Base-by-base conservation (phyloP, 345 rosid genomes). In the Litchi chinensis region DNA sequence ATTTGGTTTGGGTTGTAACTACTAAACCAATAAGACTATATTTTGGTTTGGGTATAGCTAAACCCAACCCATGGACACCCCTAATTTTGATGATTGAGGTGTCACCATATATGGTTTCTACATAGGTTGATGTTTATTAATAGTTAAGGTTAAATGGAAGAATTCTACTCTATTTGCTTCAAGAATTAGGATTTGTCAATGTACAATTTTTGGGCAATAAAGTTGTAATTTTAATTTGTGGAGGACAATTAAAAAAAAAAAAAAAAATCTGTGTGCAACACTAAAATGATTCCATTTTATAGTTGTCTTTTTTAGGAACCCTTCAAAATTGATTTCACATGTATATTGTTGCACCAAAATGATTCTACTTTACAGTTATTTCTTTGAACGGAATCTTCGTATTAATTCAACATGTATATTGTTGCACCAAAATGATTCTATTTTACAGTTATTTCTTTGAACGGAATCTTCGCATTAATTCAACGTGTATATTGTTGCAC, bases 151-250 rank as follows among this genome's bases (percentile, higher is more conserved):
- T 52, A 15, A 37, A 52, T 5, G 64, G 28, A 43, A 9, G 69
- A 44, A 63, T 11, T 69, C 32, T 3, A 44, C 50, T 46, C 54
- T 40, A 3, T 21, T 24, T 65, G 39, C 44, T 67, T 75, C 19
- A 13, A 11, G 72, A 76, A 37, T 37, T 32, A 76, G 50, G 64
- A 66, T 76, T 13, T 66, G 50, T 52, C 71, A 76, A 52, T n/a
- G 1, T 50, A 13, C 44, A 6, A 44, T 50, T 76, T 11, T 39
- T 19, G 0, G 4, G 12, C 1, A 39, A 37, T 48, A 5, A 65
- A 28, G 12, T 12, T 50, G 78, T 60, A 44, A 10, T 62, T 63
- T 62, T 8, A 5, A 13, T 62, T 24, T 24, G 9, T 22, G 39
- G 13, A 50, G 13, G 8, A 32, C 3, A 10, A 46, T 10, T 48